phyloP scores from a whole-genome alignment of 371 early-diverging fungal genomes.

The Sporodiniella umbellata region DNA sequence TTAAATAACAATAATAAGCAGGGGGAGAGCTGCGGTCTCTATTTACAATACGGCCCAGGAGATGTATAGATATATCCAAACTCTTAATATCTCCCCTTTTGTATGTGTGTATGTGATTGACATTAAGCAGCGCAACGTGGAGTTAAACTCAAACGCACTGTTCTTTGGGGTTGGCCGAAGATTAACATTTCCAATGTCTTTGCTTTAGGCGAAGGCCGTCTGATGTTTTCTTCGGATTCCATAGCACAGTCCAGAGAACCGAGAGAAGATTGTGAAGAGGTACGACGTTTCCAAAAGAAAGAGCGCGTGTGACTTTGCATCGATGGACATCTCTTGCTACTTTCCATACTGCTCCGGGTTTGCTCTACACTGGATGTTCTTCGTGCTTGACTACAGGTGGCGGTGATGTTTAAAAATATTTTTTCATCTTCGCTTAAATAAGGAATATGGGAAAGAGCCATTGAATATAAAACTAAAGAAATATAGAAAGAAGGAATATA shows the following conservation, averaged over 20 bases:
- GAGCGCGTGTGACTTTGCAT: neutral
- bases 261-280: neutral
- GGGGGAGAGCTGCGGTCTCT: too few relatives aligned
- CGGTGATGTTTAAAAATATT: conserved; percentile 4
- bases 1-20: too few relatives aligned
- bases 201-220: conserved; percentile 5
- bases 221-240: neutral
- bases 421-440: conserved; percentile 7
- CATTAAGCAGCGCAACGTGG: conserved; percentile 8
- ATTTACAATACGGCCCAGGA: too few relatives aligned
- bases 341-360: neutral
- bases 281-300: conserved; percentile 2
- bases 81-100: too few relatives aligned
- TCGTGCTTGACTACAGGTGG: conserved; percentile 5
- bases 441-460: conserved; percentile 8
- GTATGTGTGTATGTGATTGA: too few relatives aligned
- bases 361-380: neutral
- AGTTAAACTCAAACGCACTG: conserved; percentile 11
- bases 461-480: neutral
- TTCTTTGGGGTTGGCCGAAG: conserved; percentile 12
- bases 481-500: neutral
- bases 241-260: neutral
- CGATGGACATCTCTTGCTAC: neutral
- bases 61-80: too few relatives aligned
- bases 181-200: conserved; percentile 15